Conservation (phyloP, 2,329 filamentous ascomycete genomes). For the Periconia sp. region DNA sequence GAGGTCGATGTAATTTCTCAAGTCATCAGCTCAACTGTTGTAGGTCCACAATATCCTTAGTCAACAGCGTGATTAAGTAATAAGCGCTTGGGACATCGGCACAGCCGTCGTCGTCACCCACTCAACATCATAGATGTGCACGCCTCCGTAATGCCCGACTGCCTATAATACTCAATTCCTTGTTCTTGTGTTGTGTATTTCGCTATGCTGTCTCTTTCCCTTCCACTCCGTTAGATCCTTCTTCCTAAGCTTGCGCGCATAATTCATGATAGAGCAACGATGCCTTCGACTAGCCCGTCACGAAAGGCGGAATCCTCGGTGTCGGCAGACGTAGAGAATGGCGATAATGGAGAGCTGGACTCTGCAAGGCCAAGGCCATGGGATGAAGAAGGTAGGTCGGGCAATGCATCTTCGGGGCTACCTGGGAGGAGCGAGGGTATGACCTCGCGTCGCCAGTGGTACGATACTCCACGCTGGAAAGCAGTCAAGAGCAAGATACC, state of each 20-base stretch:
- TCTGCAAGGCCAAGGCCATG: background rate
- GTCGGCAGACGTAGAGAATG: constrained; percentile 7
- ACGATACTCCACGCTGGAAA: constrained; percentile 6
- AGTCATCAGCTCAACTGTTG: too few relatives aligned
- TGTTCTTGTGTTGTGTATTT: background rate
- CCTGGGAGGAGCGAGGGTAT: constrained; percentile 7
- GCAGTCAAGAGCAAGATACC: constrained; percentile 17
- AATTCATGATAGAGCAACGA: background rate
- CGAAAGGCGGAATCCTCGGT: background rate
- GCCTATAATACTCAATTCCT: background rate
- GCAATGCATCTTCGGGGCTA: constrained; percentile 5
- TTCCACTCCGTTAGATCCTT: background rate
- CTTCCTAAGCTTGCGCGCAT: too few relatives aligned
- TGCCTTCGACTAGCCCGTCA: background rate
- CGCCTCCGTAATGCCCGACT: background rate
- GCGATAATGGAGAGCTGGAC: constrained; percentile 1
- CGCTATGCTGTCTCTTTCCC: background rate
- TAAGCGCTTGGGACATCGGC: background rate
- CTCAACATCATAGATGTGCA: background rate
- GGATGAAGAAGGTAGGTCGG: constrained; percentile 1
- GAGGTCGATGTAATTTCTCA: too few relatives aligned
- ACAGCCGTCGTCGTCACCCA: background rate
- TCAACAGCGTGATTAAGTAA: background rate
- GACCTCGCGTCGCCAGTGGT: constrained; percentile 1
- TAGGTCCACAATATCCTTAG: too few relatives aligned